phyloP scores from a whole-genome alignment of 305 asterid species.

The Fraxinus nigra region DNA sequence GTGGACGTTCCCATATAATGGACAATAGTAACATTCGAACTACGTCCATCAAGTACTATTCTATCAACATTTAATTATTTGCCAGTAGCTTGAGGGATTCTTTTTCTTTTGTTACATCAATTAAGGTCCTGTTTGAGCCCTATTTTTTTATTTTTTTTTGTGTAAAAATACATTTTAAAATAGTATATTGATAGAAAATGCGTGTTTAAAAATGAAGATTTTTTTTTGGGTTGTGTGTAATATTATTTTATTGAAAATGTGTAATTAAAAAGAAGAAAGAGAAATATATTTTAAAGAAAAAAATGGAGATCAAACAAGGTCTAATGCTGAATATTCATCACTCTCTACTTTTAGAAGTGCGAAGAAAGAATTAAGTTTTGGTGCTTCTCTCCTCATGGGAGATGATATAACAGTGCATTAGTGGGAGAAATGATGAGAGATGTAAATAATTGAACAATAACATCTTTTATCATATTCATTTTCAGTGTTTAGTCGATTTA shows the following conservation, averaged over 20 bases:
- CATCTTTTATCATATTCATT: not conserved
- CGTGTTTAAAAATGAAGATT: too few relatives aligned
- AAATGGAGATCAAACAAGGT: too few relatives aligned
- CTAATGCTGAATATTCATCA: not conserved
- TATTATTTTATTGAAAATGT: too few relatives aligned
- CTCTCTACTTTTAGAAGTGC: not conserved
- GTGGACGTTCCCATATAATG: not conserved
- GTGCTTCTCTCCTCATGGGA: not conserved
- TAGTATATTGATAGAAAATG: too few relatives aligned
- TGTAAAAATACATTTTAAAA: too few relatives aligned
- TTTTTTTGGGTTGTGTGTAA: too few relatives aligned
- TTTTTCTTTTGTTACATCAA: not conserved
- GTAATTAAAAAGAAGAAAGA: too few relatives aligned
- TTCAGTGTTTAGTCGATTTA: not conserved
- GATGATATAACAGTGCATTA: not conserved
- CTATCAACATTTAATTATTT: not conserved
- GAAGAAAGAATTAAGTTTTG: not conserved
- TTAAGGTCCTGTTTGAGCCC: not conserved
- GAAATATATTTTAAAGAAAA: too few relatives aligned
- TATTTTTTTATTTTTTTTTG: too few relatives aligned
- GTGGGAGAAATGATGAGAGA: not conserved
- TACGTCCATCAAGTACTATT: not conserved
- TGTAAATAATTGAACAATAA: not conserved
- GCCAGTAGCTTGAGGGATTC: not conserved
- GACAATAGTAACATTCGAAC: not conserved